Conservation (phyloP, 805 yeast genomes). For the Saccharomycopsis sp. region DNA sequence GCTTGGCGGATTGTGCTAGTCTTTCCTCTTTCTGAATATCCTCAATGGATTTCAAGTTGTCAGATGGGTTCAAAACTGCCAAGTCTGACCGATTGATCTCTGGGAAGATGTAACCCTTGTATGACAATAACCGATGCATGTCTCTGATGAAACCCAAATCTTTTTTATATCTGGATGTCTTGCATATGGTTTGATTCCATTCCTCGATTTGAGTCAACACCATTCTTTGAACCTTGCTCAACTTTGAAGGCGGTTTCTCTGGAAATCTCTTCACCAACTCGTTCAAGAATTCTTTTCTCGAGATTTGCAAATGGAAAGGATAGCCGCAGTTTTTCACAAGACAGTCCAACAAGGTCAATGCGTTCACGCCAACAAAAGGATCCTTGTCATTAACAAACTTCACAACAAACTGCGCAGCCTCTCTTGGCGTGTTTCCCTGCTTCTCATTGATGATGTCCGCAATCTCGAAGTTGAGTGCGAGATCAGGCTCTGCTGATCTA, state of each 20-base stretch:
- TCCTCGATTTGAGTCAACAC: constrained; percentile 88
- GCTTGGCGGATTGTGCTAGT: constrained; percentile 85
- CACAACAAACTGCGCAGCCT: constrained; percentile 82
- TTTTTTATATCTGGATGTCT: constrained; percentile 80
- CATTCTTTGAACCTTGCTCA: constrained; percentile 73
- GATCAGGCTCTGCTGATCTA: constrained; percentile 75
- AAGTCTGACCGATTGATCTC: constrained; percentile 84
- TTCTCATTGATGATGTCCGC: constrained; percentile 90
- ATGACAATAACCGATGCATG: constrained; percentile 84
- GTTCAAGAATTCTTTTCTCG: constrained; percentile 89
- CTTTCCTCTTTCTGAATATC: constrained; percentile 91
- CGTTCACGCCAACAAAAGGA: constrained; percentile 76
- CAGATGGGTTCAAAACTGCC: constrained; percentile 87
- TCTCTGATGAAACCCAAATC: constrained; percentile 89
- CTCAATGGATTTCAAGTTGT: constrained; percentile 74
- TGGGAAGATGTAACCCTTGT: constrained; percentile 91
- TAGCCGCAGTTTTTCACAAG: constrained; percentile 97
- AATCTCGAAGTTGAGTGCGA: constrained; percentile 80
- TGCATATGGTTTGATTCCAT: constrained; percentile 93
- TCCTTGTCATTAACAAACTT: constrained; percentile 74
- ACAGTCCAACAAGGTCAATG: constrained; percentile 74
- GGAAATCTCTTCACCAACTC: constrained; percentile 91
- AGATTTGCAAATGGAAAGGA: constrained; percentile 90
- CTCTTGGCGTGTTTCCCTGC: constrained; percentile 85
- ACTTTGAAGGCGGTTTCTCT: constrained; percentile 83